Conservation (phyloP, 148 eudicot species). For the Rhododendron mucronatum region DNA sequence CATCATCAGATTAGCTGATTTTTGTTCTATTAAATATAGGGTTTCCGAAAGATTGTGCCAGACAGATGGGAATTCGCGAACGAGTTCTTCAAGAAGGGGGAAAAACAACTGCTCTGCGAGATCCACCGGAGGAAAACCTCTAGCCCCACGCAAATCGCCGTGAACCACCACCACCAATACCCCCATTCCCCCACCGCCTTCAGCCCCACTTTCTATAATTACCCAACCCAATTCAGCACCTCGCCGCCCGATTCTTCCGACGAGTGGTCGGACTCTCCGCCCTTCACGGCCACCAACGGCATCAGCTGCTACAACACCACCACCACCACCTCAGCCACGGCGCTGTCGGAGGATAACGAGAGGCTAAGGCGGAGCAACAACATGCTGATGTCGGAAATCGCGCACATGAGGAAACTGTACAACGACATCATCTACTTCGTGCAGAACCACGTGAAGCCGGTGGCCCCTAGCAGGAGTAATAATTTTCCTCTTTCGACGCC, state of each 20-base stretch:
- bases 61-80: slow-evolving; percentile 68
- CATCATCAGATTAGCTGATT: neutral
- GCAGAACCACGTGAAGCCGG: slow-evolving; percentile 87
- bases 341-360: slow-evolving; percentile 73
- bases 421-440: slow-evolving; percentile 85
- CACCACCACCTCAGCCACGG: slow-evolving; percentile 23
- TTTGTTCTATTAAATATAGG: slow-evolving; percentile 13
- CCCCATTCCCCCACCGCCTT: slow-evolving; percentile 9
- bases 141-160: neutral
- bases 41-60: slow-evolving; percentile 57
- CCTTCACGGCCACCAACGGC: slow-evolving; percentile 2
- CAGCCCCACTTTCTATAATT: slow-evolving; percentile 27
- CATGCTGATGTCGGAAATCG: slow-evolving; percentile 69
- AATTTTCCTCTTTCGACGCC: slow-evolving; percentile 11
- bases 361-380: slow-evolving; percentile 64
- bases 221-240: slow-evolving; percentile 36
- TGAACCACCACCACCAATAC: slow-evolving; percentile 26
- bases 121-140: slow-evolving; percentile 49
- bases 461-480: slow-evolving; percentile 35
- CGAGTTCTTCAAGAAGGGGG: slow-evolving; percentile 49
- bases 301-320: neutral
- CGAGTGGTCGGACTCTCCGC: slow-evolving; percentile 43
- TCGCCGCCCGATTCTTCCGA: slow-evolving; percentile 60
- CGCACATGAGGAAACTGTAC: slow-evolving; percentile 83
- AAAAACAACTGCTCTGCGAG: slow-evolving; percentile 38